A percentile compares a stretch with the other conserved stretches of the same genome.
Evolutionary conservation across 1,139 yeast species (phyloP).

Genomic region (Yamadazyma spencermartinsiae): DNA sequence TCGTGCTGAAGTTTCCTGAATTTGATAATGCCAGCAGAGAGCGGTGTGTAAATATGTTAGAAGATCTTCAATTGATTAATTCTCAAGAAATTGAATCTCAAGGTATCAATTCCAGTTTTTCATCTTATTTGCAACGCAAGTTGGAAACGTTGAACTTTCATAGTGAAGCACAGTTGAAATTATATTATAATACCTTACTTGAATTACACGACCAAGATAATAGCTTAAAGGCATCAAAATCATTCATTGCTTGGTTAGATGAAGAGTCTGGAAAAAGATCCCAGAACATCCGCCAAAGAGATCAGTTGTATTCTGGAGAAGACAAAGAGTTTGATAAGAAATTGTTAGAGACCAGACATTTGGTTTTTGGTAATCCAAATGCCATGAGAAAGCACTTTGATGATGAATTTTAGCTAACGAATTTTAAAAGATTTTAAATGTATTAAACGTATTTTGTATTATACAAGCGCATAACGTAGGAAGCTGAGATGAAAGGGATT

Average conservation of each 20-base stretch:
- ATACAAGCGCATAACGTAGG: constrained; percentile 11
- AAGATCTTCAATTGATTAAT: constrained; percentile 31
- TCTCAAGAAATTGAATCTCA: constrained; percentile 1
- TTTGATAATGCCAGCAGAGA: constrained; percentile 30
- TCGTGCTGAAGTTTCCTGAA: constrained; percentile 29
- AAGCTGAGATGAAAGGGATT: neutral
- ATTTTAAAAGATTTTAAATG: neutral
- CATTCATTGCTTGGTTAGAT: constrained; percentile 64
- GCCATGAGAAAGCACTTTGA: constrained; percentile 60
- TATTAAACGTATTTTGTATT: constrained; percentile 9
- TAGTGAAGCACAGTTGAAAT: constrained; percentile 42
- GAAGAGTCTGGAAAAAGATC: constrained; percentile 46
- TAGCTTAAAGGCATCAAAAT: constrained; percentile 26
- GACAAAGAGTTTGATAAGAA: constrained; percentile 43
- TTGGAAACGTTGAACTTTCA: constrained; percentile 21
- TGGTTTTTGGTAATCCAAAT: constrained; percentile 76
- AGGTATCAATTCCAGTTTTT: constrained; percentile 21
- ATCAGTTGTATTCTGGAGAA: constrained; percentile 23
- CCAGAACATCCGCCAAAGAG: constrained; percentile 27
- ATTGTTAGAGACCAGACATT: constrained; percentile 62
- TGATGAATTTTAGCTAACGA: constrained; percentile 59
- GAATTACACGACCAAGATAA: constrained; percentile 30
- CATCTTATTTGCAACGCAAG: constrained; percentile 31
- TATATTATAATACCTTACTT: constrained; percentile 44
- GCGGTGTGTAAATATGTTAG: constrained; percentile 41